A percentile compares a stretch with the other conserved stretches of the same genome.
Evolutionary conservation across 2,329 filamentous ascomycete genomes (phyloP).

Genomic region (Thelonectria discophora): DNA sequence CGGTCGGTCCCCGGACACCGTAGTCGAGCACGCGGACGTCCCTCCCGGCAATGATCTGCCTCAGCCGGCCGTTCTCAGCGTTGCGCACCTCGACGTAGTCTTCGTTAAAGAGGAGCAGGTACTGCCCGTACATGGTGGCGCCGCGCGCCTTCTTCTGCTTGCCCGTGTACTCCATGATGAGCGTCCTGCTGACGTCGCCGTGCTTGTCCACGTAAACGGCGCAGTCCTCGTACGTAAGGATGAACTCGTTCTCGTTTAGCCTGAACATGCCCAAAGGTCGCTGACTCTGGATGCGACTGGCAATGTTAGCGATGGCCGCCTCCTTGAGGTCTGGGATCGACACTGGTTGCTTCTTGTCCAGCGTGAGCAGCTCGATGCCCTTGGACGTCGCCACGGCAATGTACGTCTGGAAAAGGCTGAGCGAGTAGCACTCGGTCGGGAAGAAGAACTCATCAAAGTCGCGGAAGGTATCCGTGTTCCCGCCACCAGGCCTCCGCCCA

Average conservation of each 20-base stretch:
- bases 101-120: conserved; percentile 90
- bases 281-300: conserved; percentile 81
- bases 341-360: conserved; percentile 97
- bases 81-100: conserved; percentile 98
- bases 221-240: conserved; percentile 94
- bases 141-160: conserved; percentile 79
- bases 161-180: conserved; percentile 99
- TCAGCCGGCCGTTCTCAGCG: conserved; percentile 90
- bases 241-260: conserved; percentile 88
- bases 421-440: conserved; percentile 90
- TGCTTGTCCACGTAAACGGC: conserved; percentile 99
- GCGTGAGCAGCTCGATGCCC: conserved; percentile 93
- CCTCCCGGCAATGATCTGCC: conserved; percentile 92
- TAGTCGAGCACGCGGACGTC: conserved; percentile 93
- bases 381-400: conserved; percentile 90
- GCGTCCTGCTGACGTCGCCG: conserved; percentile 89
- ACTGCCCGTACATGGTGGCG: conserved; percentile 90
- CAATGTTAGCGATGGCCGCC: conserved; percentile 84
- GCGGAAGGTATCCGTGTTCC: conserved; percentile 92
- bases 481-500: conserved; percentile 66
- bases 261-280: conserved; percentile 96
- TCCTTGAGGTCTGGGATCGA: conserved; percentile 88
- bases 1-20: conserved; percentile 71
- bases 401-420: conserved; percentile 95
- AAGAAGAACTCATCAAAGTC: conserved; percentile 99